These are phyloP conservation scores for Ogataea paradorogensis DNA, from an alignment of 805 yeast genomes.

Conservation along the genomic window DNA sequence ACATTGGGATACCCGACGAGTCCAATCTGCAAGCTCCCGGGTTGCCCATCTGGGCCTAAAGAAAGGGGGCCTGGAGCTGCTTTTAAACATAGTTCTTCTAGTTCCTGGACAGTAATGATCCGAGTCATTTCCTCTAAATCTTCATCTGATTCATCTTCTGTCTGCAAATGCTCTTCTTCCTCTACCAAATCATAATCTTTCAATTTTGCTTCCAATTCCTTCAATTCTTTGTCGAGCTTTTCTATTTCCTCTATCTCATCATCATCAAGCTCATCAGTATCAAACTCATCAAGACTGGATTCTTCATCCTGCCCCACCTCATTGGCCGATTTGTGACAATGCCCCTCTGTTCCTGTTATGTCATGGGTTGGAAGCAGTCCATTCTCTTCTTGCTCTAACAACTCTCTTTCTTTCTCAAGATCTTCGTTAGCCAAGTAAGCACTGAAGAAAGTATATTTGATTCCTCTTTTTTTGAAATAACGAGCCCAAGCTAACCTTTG, in stretches of 20 bases:
- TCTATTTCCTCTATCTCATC: slow-evolving; percentile 22
- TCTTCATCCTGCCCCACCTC: slow-evolving; percentile 17
- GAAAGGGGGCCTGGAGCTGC: slow-evolving; percentile 72
- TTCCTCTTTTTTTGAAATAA: slow-evolving; percentile 65
- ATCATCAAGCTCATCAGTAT: slow-evolving; percentile 12
- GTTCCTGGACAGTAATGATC: slow-evolving; percentile 77
- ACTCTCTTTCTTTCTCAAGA: slow-evolving; percentile 59
- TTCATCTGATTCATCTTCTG: slow-evolving; percentile 24
- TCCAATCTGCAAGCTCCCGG: slow-evolving; percentile 79
- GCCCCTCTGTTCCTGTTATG: background rate
- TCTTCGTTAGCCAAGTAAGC: slow-evolving; percentile 81
- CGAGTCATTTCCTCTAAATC: slow-evolving; percentile 51
- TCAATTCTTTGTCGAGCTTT: slow-evolving; percentile 19
- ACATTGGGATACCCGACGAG: slow-evolving; percentile 97
- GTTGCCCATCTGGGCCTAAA: slow-evolving; percentile 52
- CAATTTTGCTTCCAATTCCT: slow-evolving; percentile 20
- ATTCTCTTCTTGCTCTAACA: slow-evolving; percentile 1
- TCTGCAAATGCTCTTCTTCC: slow-evolving; percentile 18
- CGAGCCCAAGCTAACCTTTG: slow-evolving; percentile 89
- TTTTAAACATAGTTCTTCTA: slow-evolving; percentile 72
- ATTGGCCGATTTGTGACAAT: slow-evolving; percentile 3
- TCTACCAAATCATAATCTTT: slow-evolving; percentile 8
- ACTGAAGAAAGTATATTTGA: slow-evolving; percentile 86
- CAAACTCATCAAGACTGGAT: slow-evolving; percentile 22
- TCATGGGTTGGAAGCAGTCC: background rate